These are phyloP conservation scores for Singerocomus inundabilis DNA, from an alignment of 1,284 basidiomycete species.

Conservation along the genomic window DNA sequence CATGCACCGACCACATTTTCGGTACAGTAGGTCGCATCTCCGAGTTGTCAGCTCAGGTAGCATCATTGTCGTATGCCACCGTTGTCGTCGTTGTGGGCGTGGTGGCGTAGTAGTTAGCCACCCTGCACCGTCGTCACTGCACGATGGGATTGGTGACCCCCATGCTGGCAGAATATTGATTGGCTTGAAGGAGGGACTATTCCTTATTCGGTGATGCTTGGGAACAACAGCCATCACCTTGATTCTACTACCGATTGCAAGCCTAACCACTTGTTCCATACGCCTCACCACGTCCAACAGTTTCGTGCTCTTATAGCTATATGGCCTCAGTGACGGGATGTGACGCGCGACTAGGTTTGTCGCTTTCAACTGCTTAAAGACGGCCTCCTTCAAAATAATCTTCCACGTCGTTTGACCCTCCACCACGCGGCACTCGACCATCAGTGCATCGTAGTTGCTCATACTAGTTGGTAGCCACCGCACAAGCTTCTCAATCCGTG, in stretches of 20 bases:
- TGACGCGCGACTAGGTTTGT: conserved; percentile 10
- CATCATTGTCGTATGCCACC: too few relatives aligned
- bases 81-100: too few relatives aligned
- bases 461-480: not conserved
- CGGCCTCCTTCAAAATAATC: conserved; percentile 15
- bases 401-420: conserved; percentile 14
- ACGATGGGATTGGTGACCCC: too few relatives aligned
- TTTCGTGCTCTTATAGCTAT: conserved; percentile 12
- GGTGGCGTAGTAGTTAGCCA: too few relatives aligned
- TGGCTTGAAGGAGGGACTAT: too few relatives aligned
- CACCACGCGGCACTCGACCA: conserved; percentile 15
- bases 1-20: too few relatives aligned
- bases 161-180: too few relatives aligned
- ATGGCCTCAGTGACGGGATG: conserved; percentile 14
- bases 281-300: conserved; percentile 19
- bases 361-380: conserved; percentile 7
- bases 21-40: too few relatives aligned
- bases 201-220: too few relatives aligned
- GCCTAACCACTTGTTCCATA: conserved; percentile 12
- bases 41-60: too few relatives aligned
- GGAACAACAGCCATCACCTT: too few relatives aligned
- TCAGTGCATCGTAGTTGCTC: conserved; percentile 10
- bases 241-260: not conserved
- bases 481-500: conserved; percentile 14
- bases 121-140: too few relatives aligned